Evolutionary conservation across 139 green algal species (phyloP).

Genomic region (Picochlorum sp.): DNA sequence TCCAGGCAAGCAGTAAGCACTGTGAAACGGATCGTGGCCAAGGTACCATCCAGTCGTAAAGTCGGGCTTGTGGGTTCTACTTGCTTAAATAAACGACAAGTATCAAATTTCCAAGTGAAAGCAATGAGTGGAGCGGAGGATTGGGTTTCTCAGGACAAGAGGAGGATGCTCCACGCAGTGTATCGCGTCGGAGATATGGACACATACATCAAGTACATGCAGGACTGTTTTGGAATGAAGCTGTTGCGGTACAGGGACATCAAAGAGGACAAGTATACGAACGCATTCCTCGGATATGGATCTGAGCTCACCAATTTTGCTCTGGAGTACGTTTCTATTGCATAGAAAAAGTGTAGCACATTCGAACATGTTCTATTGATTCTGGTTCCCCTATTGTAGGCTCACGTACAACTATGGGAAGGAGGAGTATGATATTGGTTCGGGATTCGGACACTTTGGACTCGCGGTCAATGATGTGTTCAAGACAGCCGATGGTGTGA

Average conservation of each 20-base stretch:
- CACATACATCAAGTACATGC: slow-evolving; percentile 56
- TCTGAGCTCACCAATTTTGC: slow-evolving; percentile 59
- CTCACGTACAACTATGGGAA: slow-evolving; percentile 71
- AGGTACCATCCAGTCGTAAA: too few species aligned
- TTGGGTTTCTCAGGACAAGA: slow-evolving; percentile 46
- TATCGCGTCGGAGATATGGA: slow-evolving; percentile 62
- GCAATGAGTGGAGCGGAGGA: background rate
- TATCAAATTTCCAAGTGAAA: too few species aligned
- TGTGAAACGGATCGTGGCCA: too few species aligned
- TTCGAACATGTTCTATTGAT: background rate
- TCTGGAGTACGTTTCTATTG: slow-evolving; percentile 33
- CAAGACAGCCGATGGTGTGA: slow-evolving; percentile 26
- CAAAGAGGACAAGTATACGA: slow-evolving; percentile 42
- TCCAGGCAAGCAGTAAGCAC: too few species aligned
- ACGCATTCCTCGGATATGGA: slow-evolving; percentile 70
- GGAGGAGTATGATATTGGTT: slow-evolving; percentile 72
- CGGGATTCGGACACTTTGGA: slow-evolving; percentile 88
- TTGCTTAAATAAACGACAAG: too few species aligned
- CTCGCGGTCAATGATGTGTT: slow-evolving; percentile 70
- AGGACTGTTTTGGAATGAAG: slow-evolving; percentile 66
- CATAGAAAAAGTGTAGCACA: slow-evolving; percentile 1
- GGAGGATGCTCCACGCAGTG: slow-evolving; percentile 70
- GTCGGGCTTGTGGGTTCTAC: too few species aligned
- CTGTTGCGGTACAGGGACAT: slow-evolving; percentile 70
- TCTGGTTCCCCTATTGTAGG: slow-evolving; percentile 2